phyloP scores from a whole-genome alignment of 306 rosid genomes.

The Acacia crassicarpa region DNA sequence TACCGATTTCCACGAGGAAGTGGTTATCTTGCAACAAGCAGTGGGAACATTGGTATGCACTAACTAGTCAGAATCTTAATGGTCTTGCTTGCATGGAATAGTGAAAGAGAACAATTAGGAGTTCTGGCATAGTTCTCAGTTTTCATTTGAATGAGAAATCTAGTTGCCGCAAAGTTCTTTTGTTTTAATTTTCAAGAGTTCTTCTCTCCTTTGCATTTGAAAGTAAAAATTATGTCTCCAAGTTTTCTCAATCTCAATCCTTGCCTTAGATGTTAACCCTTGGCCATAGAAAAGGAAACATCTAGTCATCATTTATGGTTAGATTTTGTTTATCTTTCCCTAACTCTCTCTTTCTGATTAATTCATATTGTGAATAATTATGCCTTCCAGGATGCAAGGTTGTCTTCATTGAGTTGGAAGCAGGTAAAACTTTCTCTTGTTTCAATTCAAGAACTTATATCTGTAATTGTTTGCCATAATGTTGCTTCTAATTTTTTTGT shows the following conservation, averaged over 20 bases:
- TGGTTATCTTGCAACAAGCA: conserved; percentile 53
- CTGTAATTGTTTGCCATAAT: neutral
- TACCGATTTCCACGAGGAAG: conserved; percentile 53
- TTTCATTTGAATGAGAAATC: too few species aligned
- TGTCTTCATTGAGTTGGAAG: conserved; percentile 53
- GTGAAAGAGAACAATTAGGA: conserved; percentile 16
- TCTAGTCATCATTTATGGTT: neutral
- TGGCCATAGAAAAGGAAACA: neutral
- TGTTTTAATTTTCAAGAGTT: neutral
- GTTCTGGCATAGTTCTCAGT: neutral
- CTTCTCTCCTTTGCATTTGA: neutral
- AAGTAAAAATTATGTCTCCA: neutral
- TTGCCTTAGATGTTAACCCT: neutral
- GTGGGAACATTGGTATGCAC: conserved; percentile 77
- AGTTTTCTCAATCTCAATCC: neutral
- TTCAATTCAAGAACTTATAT: conserved; percentile 1
- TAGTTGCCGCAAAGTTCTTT: too few species aligned
- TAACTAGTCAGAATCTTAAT: conserved; percentile 1
- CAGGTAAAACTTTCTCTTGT: conserved; percentile 58
- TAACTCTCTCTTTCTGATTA: conserved; percentile 16
- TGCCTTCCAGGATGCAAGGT: conserved; percentile 61
- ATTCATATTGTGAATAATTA: conserved; percentile 26
- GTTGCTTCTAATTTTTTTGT: neutral
- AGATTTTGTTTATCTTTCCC: neutral
- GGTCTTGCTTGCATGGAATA: conserved; percentile 9